A percentile compares a stretch with the other conserved stretches of the same genome.
phyloP scores from a whole-genome alignment of 441 rosid species.

The Erysimum cheiri region DNA sequence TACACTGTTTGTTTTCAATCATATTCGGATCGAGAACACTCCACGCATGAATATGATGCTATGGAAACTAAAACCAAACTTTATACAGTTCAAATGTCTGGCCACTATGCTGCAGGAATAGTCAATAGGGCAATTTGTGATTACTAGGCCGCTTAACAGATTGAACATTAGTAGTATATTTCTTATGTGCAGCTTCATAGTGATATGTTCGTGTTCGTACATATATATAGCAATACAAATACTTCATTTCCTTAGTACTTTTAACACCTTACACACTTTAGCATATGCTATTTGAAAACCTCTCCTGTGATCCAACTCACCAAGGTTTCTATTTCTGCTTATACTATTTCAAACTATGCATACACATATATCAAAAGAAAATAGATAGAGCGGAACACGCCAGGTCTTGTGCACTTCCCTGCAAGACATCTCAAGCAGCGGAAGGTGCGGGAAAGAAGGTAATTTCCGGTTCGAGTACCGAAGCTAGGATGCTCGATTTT shows the following conservation, averaged over 20 bases:
- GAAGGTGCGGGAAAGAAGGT: slow-evolving; percentile 61
- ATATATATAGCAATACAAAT: slow-evolving; percentile 27
- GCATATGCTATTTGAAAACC: slow-evolving; percentile 19
- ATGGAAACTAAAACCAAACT: neutral
- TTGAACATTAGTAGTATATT: slow-evolving; percentile 8
- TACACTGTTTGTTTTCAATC: slow-evolving; percentile 8
- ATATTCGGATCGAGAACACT: slow-evolving; percentile 1
- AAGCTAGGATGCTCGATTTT: slow-evolving; percentile 49
- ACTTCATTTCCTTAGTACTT: slow-evolving; percentile 21
- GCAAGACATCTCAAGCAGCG: slow-evolving; percentile 51
- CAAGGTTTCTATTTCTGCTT: slow-evolving; percentile 33
- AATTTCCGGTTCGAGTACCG: slow-evolving; percentile 52
- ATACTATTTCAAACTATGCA: slow-evolving; percentile 32
- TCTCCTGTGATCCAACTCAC: slow-evolving; percentile 28
- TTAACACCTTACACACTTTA: slow-evolving; percentile 34
- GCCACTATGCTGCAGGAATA: neutral
- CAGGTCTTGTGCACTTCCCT: slow-evolving; percentile 25
- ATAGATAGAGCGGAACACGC: slow-evolving; percentile 23
- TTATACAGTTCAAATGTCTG: neutral
- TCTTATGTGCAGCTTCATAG: slow-evolving; percentile 6
- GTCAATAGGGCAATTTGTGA: neutral
- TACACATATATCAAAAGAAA: slow-evolving; percentile 4
- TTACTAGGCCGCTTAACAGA: neutral
- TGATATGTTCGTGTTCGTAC: neutral
- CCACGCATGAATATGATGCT: slow-evolving; percentile 5